Base-by-base conservation (phyloP, 345 rosid species). In the Lepidium africanum region DNA sequence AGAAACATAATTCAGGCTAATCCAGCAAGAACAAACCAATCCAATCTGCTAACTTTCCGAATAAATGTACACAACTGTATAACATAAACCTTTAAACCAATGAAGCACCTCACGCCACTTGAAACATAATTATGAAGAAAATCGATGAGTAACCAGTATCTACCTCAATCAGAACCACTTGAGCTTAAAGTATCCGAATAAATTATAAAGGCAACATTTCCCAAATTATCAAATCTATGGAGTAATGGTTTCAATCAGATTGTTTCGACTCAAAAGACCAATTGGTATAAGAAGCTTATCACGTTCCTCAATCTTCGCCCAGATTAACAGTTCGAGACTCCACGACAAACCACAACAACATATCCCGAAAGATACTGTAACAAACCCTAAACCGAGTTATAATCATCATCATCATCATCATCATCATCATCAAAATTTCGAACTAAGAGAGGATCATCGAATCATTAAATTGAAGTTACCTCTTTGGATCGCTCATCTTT, bases 401-500 rank as follows among this genome's bases (percentile, higher is more conserved):
- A 47, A 55, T 1, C 36, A 55, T 15, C 6, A 10, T 7, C 0
- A 39, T 43, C 12, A 6, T 1, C 36, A 55, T 15, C 6, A 55
- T 1, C 36, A 55, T 15, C 6, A 10, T 7, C 0, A 39, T 43
- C 12, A 6, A 0, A 32, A 17, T 4, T 56, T 3, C 5, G 2
- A 42, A 36, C 16, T 7, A 21, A 63, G 9, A 48, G 4, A 5
- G 13, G 39, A 40, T 35, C 4, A 59, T 59, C 21, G 36, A 32
- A 39, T 30, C 56, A 10, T 45, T 9, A 13, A 35, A 53, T 14
- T 25, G 10, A 0, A 10, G 1, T 67, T 46, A 74, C 69, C 67
- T 67, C 56, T 74, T 74, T 45, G 78, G 78, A 45, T 67, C 73
- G 35, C 43, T 53, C 73, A 60, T 67, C 73, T 60, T 74, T 50